phyloP scores from a whole-genome alignment of 352 stramenopile species.

The Vaucheria bursata region DNA sequence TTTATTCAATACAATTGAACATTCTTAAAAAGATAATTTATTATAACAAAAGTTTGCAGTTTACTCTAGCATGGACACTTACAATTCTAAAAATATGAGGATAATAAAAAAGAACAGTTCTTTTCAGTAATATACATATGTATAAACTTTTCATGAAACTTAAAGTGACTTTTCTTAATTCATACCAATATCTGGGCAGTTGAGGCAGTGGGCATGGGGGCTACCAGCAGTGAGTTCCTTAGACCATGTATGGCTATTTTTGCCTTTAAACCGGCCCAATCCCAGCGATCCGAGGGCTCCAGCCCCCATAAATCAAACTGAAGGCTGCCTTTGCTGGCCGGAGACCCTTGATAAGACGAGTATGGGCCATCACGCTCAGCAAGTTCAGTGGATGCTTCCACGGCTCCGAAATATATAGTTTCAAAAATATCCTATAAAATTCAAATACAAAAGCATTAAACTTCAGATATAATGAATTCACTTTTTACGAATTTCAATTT shows the following conservation, averaged over 20 bases:
- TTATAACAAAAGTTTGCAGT: too few species aligned
- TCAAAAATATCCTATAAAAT: slow-evolving; percentile 87
- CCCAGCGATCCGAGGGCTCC: slow-evolving; percentile 66
- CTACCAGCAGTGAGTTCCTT: slow-evolving; percentile 95
- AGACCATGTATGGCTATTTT: slow-evolving; percentile 86
- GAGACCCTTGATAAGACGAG: slow-evolving; percentile 88
- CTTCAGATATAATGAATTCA: background rate
- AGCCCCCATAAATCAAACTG: slow-evolving; percentile 74
- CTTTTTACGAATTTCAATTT: too few species aligned
- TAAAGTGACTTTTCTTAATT: background rate
- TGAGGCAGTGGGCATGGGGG: slow-evolving; percentile 97
- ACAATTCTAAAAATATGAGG: too few species aligned
- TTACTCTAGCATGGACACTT: too few species aligned
- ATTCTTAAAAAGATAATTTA: too few species aligned
- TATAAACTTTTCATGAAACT: too few species aligned
- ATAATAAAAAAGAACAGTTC: too few species aligned
- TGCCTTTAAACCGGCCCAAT: slow-evolving; percentile 77
- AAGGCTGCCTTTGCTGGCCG: slow-evolving; percentile 82
- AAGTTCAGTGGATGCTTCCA: slow-evolving; percentile 85
- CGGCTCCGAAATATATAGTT: slow-evolving; percentile 96
- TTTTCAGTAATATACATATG: too few species aligned
- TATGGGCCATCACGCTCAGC: slow-evolving; percentile 85
- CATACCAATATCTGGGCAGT: slow-evolving; percentile 89
- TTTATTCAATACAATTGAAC: too few species aligned
- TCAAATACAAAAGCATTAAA: background rate